Evolutionary conservation across 345 rosid species (phyloP), one percentile per base, ranked within the genome.

Genomic region (Balakata baccata): DNA sequence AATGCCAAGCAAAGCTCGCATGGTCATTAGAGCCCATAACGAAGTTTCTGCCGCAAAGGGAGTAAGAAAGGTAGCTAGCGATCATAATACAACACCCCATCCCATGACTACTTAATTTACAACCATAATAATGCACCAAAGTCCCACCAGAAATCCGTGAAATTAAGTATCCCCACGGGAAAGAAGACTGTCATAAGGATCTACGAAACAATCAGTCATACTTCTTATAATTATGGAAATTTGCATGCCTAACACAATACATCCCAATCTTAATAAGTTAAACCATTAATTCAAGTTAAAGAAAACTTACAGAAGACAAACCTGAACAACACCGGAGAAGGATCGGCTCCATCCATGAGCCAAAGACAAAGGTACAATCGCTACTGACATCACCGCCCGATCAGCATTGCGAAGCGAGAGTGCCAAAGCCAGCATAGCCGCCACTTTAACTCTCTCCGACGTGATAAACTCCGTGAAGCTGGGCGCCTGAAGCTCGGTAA

Each of bases 41-140:
- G 94, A 90, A 73, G 88, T 78, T 71, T 94, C 98, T n/a, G 98
- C 96, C 14, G 99, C 99, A 94, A 94, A 94, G 14, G 99, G 99
- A 7, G 94, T 94, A 51, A 92, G 89, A 60, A 94, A 92, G 14
- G 99, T 94, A 38, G 98, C 97, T 63, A 88, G 69, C 0, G 99
- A 94, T 98, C 99, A 94, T 80, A 90, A 63, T 4, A 95, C 89
- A 37, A 94, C 99, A 12, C 99, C 99, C 82, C 92, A 91, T 47
- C 86, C 97, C 99, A 94, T 92, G 67, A 94, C 89, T 12, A 91
- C 86, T 75, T n/a, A n/a, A n/a, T n/a, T 94, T 89, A 51, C 98
- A 98, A 22, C 99, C 99, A 80, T 90, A 92, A 43, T 86, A 85
- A 79, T 94, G 98, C 79, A 94, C 99, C 59, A 90, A 84, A 46